Evolutionary conservation across 2,329 filamentous ascomycete species (phyloP), one percentile per base, ranked within the genome.

Genomic region (Botrytis hyacinthi): DNA sequence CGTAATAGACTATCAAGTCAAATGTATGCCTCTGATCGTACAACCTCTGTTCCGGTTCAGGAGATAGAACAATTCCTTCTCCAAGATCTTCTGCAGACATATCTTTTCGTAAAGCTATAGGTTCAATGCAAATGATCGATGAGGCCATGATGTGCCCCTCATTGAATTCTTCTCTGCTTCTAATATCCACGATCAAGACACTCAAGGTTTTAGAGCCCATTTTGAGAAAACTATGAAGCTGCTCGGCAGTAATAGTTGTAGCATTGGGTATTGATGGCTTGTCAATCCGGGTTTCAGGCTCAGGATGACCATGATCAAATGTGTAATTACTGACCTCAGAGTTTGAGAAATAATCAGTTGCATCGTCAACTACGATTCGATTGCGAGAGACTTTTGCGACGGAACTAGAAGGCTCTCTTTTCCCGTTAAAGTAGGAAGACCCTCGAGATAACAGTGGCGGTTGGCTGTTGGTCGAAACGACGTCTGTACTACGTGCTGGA

Each of bases 1-100:
- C 94, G 81, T 98, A 97, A 79, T 97, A 96, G 0, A 99, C 93
- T 18, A 99, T 88, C 60, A 98, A 83, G 77, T 98, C 94, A 78
- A 92, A 97, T 73, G 92, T 87, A 76, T 95, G 87, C 22, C 91
- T 88, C 73, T 89, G 84, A 60, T 89, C 90, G 78, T 97, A 97
- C 46, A 93, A 85, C 2, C 86, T 83, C 77, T 92, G 90, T 81
- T 99, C 96, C n/a, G 86, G 82, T n/a, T 89, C 84, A 0, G 93
- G 91, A 0, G 90, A 91, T 9, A 96, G 82, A 2, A 94, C 86
- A 78, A 95, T 86, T 74, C 90, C 90, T 74, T 94, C 92, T 29
- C 84, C 86, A 54, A 92, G 87, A 35, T 91, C 84, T 32, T 86
- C 85, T 4, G 88, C 88, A 1, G 90, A 90, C 32, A 91, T 86